Conservation (phyloP, 208 protist species). For the Trypanosoma mega region DNA sequence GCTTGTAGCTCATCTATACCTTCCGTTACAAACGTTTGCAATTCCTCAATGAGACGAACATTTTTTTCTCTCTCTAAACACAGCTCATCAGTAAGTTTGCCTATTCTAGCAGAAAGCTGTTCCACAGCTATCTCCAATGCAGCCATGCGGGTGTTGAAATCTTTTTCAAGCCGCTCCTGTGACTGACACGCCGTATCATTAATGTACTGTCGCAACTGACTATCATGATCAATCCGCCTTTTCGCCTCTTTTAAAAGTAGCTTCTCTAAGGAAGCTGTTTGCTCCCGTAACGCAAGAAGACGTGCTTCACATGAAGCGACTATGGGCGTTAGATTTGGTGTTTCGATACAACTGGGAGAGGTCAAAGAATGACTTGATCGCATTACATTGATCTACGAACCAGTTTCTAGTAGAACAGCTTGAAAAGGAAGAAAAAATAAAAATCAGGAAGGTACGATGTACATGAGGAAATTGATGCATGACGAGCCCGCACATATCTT, state of each 20-base stretch:
- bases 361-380: no score
- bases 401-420: no score
- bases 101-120: neutral
- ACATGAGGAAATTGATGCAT: no score
- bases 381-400: no score
- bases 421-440: no score
- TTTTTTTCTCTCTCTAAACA: conserved; percentile 13
- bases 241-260: conserved; percentile 1
- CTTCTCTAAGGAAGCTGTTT: conserved; percentile 3
- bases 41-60: conserved; percentile 11
- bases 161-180: neutral
- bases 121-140: neutral
- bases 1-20: conserved; percentile 7
- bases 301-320: neutral
- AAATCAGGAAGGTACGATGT: no score
- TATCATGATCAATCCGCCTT: neutral
- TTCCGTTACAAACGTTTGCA: neutral
- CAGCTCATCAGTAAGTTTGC: neutral
- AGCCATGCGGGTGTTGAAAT: neutral
- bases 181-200: neutral
- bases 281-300: conserved; percentile 3
- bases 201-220: conserved; percentile 2
- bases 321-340: neutral
- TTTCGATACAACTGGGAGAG: neutral
- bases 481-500: no score